These are phyloP conservation scores for Penicillium tannophilum DNA, from an alignment of 495 filamentous ascomycete genomes.

Conservation along the genomic window DNA sequence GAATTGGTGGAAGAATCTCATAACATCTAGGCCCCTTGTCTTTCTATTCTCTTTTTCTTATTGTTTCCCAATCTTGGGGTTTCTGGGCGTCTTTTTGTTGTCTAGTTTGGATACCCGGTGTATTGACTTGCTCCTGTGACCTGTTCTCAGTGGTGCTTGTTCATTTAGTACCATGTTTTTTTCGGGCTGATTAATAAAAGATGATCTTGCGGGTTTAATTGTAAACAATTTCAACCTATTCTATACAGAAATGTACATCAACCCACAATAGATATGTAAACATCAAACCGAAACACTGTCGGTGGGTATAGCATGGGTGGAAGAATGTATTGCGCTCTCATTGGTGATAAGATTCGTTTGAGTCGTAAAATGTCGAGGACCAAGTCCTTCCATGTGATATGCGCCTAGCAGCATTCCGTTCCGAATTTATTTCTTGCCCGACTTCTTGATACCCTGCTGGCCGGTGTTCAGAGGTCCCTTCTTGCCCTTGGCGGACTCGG, in stretches of 20 bases:
- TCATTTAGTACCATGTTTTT: background rate
- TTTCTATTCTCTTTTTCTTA: background rate
- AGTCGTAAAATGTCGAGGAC: constrained; percentile 30
- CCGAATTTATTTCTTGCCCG: constrained; percentile 73
- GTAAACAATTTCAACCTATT: background rate
- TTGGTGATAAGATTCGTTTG: constrained; percentile 34
- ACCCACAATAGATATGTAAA: background rate
- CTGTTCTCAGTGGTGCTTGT: background rate
- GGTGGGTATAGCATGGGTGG: background rate
- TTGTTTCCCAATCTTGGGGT: background rate
- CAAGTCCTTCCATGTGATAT: constrained; percentile 64
- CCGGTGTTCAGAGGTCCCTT: constrained; percentile 71
- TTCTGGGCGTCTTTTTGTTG: constrained; percentile 1
- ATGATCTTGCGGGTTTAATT: background rate
- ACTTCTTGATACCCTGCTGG: constrained; percentile 85
- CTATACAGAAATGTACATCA: background rate
- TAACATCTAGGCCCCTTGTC: background rate
- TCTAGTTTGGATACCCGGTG: constrained; percentile 22
- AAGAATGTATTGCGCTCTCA: constrained; percentile 18
- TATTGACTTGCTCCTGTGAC: constrained; percentile 9
- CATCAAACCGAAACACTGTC: background rate
- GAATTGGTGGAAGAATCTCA: background rate
- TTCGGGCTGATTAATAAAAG: background rate
- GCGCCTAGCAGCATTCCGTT: constrained; percentile 2
- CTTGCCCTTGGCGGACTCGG: constrained; percentile 62